Percentiles rank a stretch among this genome's conserved stretches.
Conservation (phyloP, 768 basidiomycete genomes). For the Collybia mongolica region DNA sequence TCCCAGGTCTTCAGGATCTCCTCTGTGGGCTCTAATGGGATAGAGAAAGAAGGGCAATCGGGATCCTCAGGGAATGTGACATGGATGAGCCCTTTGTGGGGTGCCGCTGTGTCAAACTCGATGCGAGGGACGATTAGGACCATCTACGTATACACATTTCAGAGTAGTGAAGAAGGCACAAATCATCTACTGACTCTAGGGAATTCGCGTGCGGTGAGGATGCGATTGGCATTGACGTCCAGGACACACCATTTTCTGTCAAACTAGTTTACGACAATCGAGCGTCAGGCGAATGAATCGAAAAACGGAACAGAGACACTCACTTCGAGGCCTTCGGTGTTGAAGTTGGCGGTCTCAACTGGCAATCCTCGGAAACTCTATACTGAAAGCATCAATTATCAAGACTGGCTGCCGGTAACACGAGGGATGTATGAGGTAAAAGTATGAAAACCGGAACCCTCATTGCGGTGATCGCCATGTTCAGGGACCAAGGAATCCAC, state of each 20-base stretch:
- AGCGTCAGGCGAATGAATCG: background rate
- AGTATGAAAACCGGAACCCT: too few relatives aligned
- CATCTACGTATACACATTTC: constrained; percentile 39
- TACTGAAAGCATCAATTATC: too few relatives aligned
- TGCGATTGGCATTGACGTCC: constrained; percentile 45
- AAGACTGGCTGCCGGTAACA: too few relatives aligned
- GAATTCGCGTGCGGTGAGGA: constrained; percentile 66
- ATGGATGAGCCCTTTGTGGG: constrained; percentile 44
- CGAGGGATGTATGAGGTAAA: too few relatives aligned
- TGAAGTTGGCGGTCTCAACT: constrained; percentile 51
- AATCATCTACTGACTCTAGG: constrained; percentile 41
- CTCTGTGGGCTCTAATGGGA: constrained; percentile 54
- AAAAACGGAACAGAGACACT: constrained; percentile 8
- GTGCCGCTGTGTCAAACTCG: constrained; percentile 37
- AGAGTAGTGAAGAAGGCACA: background rate
- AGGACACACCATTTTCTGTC: constrained; percentile 71
- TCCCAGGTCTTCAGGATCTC: constrained; percentile 50
- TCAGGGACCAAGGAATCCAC: too few relatives aligned
- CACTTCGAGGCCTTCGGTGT: constrained; percentile 65
- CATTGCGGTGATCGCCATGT: too few relatives aligned
- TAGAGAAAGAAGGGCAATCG: constrained; percentile 40
- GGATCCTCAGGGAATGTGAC: constrained; percentile 59
- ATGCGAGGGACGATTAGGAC: constrained; percentile 61
- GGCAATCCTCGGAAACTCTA: constrained; percentile 73
- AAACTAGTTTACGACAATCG: constrained; percentile 37